Conservation (phyloP, 164 flowering plant species). For the Platanus orientalis region DNA sequence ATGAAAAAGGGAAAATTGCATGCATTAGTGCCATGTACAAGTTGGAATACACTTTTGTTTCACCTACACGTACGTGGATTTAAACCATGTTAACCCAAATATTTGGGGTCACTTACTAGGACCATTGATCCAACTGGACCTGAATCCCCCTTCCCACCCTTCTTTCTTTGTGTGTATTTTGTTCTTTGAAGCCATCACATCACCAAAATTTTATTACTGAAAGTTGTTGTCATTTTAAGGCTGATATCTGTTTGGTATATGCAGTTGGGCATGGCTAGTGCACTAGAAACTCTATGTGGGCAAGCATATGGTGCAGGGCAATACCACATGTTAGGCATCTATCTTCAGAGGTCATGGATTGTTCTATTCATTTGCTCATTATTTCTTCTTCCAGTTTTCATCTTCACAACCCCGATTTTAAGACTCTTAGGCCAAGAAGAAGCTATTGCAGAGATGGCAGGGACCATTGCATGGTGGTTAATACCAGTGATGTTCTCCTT, state of each 20-base stretch:
- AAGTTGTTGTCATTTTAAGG: too few relatives aligned
- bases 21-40: too few relatives aligned
- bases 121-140: too few relatives aligned
- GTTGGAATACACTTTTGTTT: too few relatives aligned
- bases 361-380: conserved; percentile 20
- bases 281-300: conserved; percentile 63
- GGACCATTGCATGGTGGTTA: conserved; percentile 29
- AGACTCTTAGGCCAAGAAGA: conserved; percentile 37
- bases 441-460: conserved; percentile 31
- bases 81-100: too few relatives aligned
- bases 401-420: conserved; percentile 40
- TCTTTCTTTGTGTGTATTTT: too few relatives aligned
- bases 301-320: conserved; percentile 34
- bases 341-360: conserved; percentile 67
- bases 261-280: conserved; percentile 72
- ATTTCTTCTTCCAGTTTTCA: conserved; percentile 38
- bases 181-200: too few relatives aligned
- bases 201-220: too few relatives aligned
- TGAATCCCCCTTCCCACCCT: too few relatives aligned
- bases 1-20: too few relatives aligned
- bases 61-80: too few relatives aligned
- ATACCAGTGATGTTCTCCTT: conserved; percentile 36
- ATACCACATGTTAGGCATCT: conserved; percentile 54
- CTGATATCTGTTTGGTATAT: neutral
- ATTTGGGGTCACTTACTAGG: too few relatives aligned